These are phyloP conservation scores for Kentomonas sorsogonicus DNA, from an alignment of 208 protist species.

Conservation along the genomic window DNA sequence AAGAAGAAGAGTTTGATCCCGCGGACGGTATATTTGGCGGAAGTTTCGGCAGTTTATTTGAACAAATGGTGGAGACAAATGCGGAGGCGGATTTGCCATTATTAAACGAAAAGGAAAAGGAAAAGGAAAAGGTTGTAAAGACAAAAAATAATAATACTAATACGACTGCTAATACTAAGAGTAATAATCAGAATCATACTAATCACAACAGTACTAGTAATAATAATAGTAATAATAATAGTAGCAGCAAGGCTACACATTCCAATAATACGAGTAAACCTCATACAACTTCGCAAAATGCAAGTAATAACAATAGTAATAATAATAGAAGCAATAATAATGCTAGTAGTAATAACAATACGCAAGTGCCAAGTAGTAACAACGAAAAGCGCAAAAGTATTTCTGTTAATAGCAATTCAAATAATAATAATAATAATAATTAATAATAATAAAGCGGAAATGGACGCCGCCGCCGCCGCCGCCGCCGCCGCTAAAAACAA, in stretches of 20 bases:
- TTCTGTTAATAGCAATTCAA: no score
- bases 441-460: not conserved
- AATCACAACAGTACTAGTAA: constrained; percentile 4
- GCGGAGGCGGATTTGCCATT: no score
- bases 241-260: no score
- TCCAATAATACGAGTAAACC: not conserved
- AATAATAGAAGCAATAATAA: not conserved
- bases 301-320: not conserved
- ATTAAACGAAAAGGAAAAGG: no score
- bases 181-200: constrained; percentile 7
- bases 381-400: no score
- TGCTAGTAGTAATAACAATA: not conserved
- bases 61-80: no score
- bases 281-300: not conserved
- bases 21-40: no score
- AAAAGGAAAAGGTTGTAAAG: no score
- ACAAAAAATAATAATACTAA: constrained; percentile 11
- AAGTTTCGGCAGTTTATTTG: no score
- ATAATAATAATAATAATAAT: constrained; percentile 2
- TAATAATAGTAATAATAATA: constrained; percentile 6
- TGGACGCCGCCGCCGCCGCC: not conserved
- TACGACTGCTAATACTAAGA: constrained; percentile 4
- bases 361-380: not conserved
- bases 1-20: no score
- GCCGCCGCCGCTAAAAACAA: not conserved